These are phyloP conservation scores for Aspergillus candidus DNA, from an alignment of 2,329 filamentous ascomycete genomes.

Conservation along the genomic window DNA sequence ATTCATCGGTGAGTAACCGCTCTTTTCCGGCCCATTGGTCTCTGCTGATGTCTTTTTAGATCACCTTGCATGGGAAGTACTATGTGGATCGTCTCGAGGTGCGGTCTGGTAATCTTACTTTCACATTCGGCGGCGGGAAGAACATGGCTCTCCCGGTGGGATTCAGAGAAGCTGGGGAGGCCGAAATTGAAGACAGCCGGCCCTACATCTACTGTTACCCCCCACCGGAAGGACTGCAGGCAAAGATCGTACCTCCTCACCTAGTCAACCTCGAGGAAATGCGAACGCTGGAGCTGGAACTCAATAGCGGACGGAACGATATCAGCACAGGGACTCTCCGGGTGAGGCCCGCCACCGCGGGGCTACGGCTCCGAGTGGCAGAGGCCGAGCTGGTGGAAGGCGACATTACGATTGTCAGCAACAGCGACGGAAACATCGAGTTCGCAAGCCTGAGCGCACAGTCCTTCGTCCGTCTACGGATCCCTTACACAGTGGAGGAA, in stretches of 20 bases:
- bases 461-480: constrained; percentile 41
- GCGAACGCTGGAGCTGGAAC: constrained; percentile 67
- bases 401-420: constrained; percentile 37
- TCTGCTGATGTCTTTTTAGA: constrained; percentile 15
- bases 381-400: constrained; percentile 43
- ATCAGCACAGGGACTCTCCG: constrained; percentile 46
- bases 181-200: constrained; percentile 43
- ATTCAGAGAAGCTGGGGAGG: constrained; percentile 30
- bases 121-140: constrained; percentile 26
- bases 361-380: constrained; percentile 51
- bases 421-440: constrained; percentile 43
- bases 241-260: constrained; percentile 60
- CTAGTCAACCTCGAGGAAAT: constrained; percentile 73
- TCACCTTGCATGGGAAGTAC: constrained; percentile 59
- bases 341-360: constrained; percentile 55
- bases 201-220: constrained; percentile 69
- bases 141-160: constrained; percentile 28
- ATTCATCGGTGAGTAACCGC: constrained; percentile 39
- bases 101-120: constrained; percentile 35
- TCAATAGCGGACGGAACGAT: constrained; percentile 70
- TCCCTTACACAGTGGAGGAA: constrained; percentile 82
- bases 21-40: not conserved
- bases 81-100: constrained; percentile 67
- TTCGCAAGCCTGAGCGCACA: constrained; percentile 30
- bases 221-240: constrained; percentile 60